Evolutionary conservation across 352 stramenopile species (phyloP).

Genomic region (Pythium scleroteichum): DNA sequence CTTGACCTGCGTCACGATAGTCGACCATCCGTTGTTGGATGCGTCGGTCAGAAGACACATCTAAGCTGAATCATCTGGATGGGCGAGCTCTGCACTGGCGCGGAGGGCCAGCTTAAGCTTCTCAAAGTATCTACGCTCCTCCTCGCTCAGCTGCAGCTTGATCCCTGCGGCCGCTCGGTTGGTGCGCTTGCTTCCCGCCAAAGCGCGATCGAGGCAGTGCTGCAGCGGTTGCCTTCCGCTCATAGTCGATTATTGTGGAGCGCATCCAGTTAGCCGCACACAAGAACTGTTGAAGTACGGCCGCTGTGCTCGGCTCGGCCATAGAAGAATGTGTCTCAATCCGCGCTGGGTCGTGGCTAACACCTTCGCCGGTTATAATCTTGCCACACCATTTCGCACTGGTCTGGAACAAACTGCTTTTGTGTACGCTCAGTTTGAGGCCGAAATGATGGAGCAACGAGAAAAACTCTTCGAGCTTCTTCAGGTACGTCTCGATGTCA

Average conservation of each 20-base stretch:
- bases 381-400: slow-evolving; percentile 19
- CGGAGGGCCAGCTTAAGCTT: slow-evolving; percentile 7
- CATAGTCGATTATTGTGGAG: slow-evolving; percentile 20
- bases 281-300: slow-evolving; percentile 21
- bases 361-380: not conserved
- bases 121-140: too few relatives aligned
- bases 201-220: too few relatives aligned
- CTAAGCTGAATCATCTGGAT: too few relatives aligned
- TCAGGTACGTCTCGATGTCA: too few relatives aligned
- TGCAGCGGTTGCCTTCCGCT: too few relatives aligned
- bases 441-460: slow-evolving; percentile 11
- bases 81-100: not conserved
- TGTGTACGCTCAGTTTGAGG: slow-evolving; percentile 18
- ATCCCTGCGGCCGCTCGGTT: too few relatives aligned
- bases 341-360: slow-evolving; percentile 11
- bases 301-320: not conserved
- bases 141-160: too few relatives aligned
- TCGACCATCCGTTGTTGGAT: slow-evolving; percentile 19
- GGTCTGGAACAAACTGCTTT: slow-evolving; percentile 5
- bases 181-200: too few relatives aligned
- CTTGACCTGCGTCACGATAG: slow-evolving; percentile 25
- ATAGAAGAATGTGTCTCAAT: not conserved
- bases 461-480: not conserved
- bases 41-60: slow-evolving; percentile 25
- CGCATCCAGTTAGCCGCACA: slow-evolving; percentile 25